A percentile compares a stretch with the other conserved stretches of the same genome.
phyloP scores from a whole-genome alignment of 2,329 filamentous ascomycete genomes.

The Teratosphaeriaceae sp. region DNA sequence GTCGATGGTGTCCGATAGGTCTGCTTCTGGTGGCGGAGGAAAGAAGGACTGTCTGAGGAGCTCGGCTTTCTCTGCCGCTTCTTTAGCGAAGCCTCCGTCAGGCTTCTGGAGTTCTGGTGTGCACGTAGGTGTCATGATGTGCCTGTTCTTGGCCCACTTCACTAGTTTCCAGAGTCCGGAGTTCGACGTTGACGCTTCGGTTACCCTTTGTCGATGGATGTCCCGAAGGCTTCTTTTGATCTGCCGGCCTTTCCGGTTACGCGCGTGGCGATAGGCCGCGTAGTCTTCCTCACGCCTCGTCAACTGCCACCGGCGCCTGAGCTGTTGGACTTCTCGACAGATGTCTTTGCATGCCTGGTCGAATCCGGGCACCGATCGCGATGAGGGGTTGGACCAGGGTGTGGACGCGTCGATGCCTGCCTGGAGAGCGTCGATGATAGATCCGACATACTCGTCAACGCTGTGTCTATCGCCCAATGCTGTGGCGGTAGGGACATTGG shows the following conservation, averaged over 20 bases:
- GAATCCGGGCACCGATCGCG: no score
- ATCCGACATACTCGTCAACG: no score
- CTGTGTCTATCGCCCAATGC: no score
- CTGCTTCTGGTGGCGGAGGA: neutral
- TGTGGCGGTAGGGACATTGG: no score
- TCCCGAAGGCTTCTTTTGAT: neutral
- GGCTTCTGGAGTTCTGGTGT: neutral
- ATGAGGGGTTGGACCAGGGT: no score
- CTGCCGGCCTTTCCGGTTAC: neutral
- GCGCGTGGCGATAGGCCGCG: neutral
- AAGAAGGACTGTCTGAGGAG: constrained; percentile 6
- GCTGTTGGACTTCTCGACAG: neutral
- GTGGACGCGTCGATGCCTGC: no score
- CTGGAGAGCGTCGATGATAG: no score
- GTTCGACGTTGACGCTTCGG: neutral
- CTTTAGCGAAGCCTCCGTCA: constrained; percentile 3
- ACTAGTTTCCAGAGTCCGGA: constrained; percentile 2
- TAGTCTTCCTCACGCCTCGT: neutral
- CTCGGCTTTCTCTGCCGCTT: constrained; percentile 10
- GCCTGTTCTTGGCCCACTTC: constrained; percentile 6
- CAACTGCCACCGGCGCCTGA: neutral
- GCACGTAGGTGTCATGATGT: no score
- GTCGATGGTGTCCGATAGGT: neutral
- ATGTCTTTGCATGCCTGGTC: neutral
- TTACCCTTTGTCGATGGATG: neutral